Percentiles rank a stretch among this genome's conserved stretches.
Conservation (phyloP, 257 asterid species). For the Euphrasia confusa region DNA sequence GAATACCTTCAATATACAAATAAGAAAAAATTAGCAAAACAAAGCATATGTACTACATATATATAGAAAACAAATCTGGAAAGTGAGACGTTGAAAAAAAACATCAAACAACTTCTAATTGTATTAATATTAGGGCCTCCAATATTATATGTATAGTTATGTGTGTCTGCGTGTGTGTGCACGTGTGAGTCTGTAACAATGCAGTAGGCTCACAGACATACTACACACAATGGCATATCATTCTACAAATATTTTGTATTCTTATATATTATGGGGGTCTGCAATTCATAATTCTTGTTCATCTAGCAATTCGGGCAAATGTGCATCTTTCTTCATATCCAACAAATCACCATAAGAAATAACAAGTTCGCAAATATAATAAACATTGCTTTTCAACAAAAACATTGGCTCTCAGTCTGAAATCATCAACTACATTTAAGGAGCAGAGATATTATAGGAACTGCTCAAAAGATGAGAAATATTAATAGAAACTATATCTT, state of each 20-base stretch:
- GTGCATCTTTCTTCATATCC: not conserved
- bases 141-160: not conserved
- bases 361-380: not conserved
- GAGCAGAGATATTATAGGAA: not conserved
- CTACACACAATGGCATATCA: not conserved
- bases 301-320: not conserved
- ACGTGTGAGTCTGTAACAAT: constrained; percentile 11
- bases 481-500: not conserved
- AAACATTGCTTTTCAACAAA: constrained; percentile 2
- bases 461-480: not conserved
- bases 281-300: constrained; percentile 1
- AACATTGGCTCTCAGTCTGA: not conserved
- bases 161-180: not conserved
- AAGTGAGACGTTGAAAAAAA: not conserved
- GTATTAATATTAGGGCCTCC: constrained; percentile 5
- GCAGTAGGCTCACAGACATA: not conserved
- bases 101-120: constrained; percentile 1
- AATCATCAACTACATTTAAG: not conserved
- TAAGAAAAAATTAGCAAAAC: constrained; percentile 19
- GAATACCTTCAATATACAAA: constrained; percentile 56
- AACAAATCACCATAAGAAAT: constrained; percentile 5
- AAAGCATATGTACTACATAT: not conserved
- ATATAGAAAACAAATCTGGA: constrained; percentile 3
- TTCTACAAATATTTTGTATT: constrained; percentile 12
- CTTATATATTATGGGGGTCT: not conserved